A percentile compares a stretch with the other conserved stretches of the same genome.
These are phyloP conservation scores for Phoma herbarum DNA, from an alignment of 2,329 filamentous ascomycete genomes.

Conservation along the genomic window DNA sequence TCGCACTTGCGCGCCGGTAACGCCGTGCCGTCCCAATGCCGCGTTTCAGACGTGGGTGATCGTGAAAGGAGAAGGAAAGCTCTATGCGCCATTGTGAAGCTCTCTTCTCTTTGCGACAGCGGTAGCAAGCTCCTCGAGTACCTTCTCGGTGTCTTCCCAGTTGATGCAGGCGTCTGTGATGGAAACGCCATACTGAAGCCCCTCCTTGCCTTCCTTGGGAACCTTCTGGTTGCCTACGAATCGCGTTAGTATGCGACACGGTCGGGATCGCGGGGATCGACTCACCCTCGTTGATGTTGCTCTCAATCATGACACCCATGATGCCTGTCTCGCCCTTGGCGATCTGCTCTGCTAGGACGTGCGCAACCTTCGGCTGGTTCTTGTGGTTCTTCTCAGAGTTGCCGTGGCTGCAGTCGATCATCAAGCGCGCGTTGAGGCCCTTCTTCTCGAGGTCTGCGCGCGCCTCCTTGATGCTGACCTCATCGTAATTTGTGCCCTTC, in stretches of 20 bases:
- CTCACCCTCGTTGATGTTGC: constrained; percentile 90
- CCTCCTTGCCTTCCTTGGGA: constrained; percentile 81
- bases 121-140: constrained; percentile 79
- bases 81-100: constrained; percentile 47
- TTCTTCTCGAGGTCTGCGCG: constrained; percentile 81
- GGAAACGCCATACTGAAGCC: constrained; percentile 90
- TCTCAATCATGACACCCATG: constrained; percentile 99
- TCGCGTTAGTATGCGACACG: constrained; percentile 20
- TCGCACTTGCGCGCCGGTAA: constrained; percentile 29
- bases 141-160: constrained; percentile 87
- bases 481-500: constrained; percentile 93
- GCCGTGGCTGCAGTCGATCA: constrained; percentile 98
- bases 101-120: constrained; percentile 79
- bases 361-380: constrained; percentile 95
- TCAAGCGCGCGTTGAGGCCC: constrained; percentile 77
- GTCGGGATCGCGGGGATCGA: constrained; percentile 14
- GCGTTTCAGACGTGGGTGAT: constrained; percentile 15
- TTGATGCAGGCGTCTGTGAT: constrained; percentile 98
- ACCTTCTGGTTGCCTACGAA: constrained; percentile 83
- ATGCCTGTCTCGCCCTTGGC: constrained; percentile 83
- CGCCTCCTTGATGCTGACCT: constrained; percentile 81
- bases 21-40: constrained; percentile 33
- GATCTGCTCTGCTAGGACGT: constrained; percentile 83
- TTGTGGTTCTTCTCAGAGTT: constrained; percentile 96
- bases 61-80: constrained; percentile 16